Evolutionary conservation across 2,329 filamentous ascomycete species (phyloP), one percentile per base, ranked within the genome.

Genomic region (Hypoxylon sp.): DNA sequence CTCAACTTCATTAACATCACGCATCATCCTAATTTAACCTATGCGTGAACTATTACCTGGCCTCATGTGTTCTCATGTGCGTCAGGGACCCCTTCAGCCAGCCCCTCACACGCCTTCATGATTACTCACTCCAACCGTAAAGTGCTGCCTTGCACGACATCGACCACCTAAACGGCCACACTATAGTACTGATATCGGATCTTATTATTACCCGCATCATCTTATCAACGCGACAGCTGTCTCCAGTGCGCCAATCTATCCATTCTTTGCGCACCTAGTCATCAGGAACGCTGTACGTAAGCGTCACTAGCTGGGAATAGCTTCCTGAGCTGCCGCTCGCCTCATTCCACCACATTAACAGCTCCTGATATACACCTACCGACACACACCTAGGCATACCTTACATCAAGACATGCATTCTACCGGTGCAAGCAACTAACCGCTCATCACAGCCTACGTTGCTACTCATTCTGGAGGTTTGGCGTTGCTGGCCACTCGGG

Each of bases 401-500:
- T 63, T 37, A 50, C 59, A 43, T 46, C 61, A 62, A 59, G 60
- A 45, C 50, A 64, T 43, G 58, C 55, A 60, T 61, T 63, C 56
- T 60, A 45, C 59, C 59, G 48, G 34, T 43, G 41, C 41, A 61
- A 57, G 59, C 54, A 59, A 48, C 56, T 61, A 63, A 55, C 62
- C 54, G 55, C 54, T 32, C 61, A 51, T 54, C 41, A 52, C 29
- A 30, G 61, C 50, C 43, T 50, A 65, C 62, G 61, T 45, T 58
- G 55, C 62, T 70, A 62, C 65, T 63, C 61, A 70, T 62, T 68
- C 66, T 67, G 65, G 67, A 23, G 55, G 45, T 63, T 55, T 51
- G 59, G 48, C 61, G 32, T 63, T 58, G 64, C 68, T 65, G 63
- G 71, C 70, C 71, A 74, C 63, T 72, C 71, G 73, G 71, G 70